These are phyloP conservation scores for Xylariomycetidae sp. DNA, from an alignment of 2,329 filamentous ascomycete species.

Conservation along the genomic window DNA sequence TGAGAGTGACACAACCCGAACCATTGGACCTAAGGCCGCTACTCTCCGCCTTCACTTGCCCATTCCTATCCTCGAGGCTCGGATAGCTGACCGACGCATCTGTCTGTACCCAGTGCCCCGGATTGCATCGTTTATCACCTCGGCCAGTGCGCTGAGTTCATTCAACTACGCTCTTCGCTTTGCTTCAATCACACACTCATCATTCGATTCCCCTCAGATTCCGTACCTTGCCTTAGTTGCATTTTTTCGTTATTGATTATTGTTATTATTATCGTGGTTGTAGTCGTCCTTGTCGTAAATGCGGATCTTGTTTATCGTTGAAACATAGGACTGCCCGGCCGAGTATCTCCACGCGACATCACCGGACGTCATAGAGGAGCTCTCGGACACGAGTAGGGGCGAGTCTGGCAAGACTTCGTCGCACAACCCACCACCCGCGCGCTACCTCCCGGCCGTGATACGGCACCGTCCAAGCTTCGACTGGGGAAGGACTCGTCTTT, in stretches of 20 bases:
- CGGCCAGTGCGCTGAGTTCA: too few species aligned
- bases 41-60: constrained; percentile 8
- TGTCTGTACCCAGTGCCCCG: too few species aligned
- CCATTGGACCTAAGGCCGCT: constrained; percentile 12
- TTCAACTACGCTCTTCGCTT: too few species aligned
- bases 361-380: too few species aligned
- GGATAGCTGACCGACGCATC: background rate
- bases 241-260: too few species aligned
- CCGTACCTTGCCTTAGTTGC: too few species aligned
- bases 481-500: constrained; percentile 8
- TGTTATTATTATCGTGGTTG: too few species aligned
- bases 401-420: constrained; percentile 11
- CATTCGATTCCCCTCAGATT: too few species aligned
- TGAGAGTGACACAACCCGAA: constrained; percentile 15
- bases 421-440: constrained; percentile 9
- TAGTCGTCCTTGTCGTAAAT: too few species aligned
- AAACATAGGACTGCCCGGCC: constrained; percentile 8
- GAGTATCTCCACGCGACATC: constrained; percentile 9
- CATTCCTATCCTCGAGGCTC: constrained; percentile 4
- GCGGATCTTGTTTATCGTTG: too few species aligned
- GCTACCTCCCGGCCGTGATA: constrained; percentile 5
- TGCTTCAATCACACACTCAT: too few species aligned
- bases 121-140: too few species aligned
- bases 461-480: constrained; percentile 8
- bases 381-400: constrained; percentile 8